Evolutionary conservation across 2,329 filamentous ascomycete species (phyloP), one percentile per base, ranked within the genome.

Genomic region (Xylariales sp.): DNA sequence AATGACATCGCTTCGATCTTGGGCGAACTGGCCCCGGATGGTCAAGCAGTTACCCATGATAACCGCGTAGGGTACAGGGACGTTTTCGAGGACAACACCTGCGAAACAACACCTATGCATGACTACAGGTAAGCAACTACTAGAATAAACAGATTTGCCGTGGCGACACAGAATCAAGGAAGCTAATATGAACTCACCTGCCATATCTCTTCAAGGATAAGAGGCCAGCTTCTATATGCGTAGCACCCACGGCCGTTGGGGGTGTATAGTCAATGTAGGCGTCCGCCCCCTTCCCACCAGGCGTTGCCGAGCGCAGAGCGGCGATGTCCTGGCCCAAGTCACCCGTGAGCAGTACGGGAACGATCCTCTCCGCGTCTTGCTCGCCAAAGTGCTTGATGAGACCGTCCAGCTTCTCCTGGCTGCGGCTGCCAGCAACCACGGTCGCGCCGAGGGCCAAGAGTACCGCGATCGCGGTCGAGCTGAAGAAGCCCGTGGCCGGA

Each of bases 371-470:
- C n/a, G n/a, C 23, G 16, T 20, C 31, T 4, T 33, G 18, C 13
- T 33, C 31, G 31, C 31, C 31, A 21, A 33, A 33, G 31, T 33
- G 31, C 13, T 18, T 19, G 18, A 33, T 19, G 18, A 33, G 31
- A 4, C 18, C 16, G n/a, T 33, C 31, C 19, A 33, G 31, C 19
- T 33, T 33, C 2, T 33, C 31, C 19, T n/a, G 13, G 31, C 31
- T 33, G 19, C 31, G 31, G 31, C 31, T 33, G 19, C 31, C 31
- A 19, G 31, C 31, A 5, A 33, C 31, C 10, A 33, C 31, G 19
- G 16, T 20, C 12, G 31, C 31, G 19, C 31, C 31, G n/a, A 20
- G 18, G 8, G 17, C 31, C 15, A 33, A 20, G 11, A 20, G 18
- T 14, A 19, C 31, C 14, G 20, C 31, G 11, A 33, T 33, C 8